Conservation (phyloP, 768 basidiomycete species). For the Trametopsis cervina region DNA sequence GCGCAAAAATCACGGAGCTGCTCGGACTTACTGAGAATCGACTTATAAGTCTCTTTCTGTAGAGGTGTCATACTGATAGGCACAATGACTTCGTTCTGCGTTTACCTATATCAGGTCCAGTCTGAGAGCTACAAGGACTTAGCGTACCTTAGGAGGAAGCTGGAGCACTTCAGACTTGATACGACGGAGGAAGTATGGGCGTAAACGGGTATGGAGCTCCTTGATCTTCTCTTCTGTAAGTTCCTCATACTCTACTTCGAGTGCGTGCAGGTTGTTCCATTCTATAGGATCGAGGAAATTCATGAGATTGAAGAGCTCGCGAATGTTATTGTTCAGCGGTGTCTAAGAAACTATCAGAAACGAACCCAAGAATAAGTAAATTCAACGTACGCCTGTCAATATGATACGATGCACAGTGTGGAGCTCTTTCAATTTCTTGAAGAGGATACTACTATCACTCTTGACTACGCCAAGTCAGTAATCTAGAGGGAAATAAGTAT, state of each 20-base stretch:
- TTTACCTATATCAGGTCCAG: not conserved
- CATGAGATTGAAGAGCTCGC: constrained; percentile 95
- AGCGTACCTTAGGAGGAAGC: constrained; percentile 79
- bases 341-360: constrained; percentile 41
- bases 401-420: constrained; percentile 75
- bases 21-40: constrained; percentile 59
- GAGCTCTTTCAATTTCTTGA: constrained; percentile 76
- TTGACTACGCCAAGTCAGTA: constrained; percentile 52
- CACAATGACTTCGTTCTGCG: constrained; percentile 84
- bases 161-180: constrained; percentile 90
- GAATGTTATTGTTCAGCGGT: constrained; percentile 93
- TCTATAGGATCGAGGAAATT: constrained; percentile 81
- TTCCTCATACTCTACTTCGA: constrained; percentile 70
- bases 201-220: constrained; percentile 67
- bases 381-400: constrained; percentile 69
- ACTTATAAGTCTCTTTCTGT: constrained; percentile 84
- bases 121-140: not conserved
- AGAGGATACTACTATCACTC: constrained; percentile 71
- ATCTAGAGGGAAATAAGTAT: not conserved
- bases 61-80: constrained; percentile 83
- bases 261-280: constrained; percentile 67
- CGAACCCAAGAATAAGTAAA: not conserved
- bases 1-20: constrained; percentile 10
- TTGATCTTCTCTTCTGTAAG: constrained; percentile 77
- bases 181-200: constrained; percentile 90